Percentiles rank a stretch among this genome's conserved stretches.
phyloP scores from a whole-genome alignment of 345 rosid genomes.

The Rhodamnia argentea region DNA sequence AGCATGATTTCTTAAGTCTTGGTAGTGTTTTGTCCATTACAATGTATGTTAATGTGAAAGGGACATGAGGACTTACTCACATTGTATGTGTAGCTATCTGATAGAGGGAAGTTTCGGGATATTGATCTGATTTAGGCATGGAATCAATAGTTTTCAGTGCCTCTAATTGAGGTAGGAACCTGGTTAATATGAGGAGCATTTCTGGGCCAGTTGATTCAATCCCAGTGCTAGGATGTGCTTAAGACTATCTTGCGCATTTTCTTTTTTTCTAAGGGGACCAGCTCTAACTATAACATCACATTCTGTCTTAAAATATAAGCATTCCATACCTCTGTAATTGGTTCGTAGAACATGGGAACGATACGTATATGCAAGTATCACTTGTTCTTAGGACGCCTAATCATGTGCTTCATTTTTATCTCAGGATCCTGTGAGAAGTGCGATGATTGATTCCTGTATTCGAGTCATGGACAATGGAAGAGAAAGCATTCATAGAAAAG shows the following conservation, averaged over 20 bases:
- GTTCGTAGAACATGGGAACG: not conserved
- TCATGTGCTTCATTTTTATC: not conserved
- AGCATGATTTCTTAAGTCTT: not conserved
- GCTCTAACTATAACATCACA: not conserved
- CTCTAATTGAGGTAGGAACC: not conserved
- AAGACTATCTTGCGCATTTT: not conserved
- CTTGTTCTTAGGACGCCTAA: not conserved
- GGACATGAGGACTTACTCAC: not conserved
- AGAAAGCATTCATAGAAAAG: conserved; percentile 88
- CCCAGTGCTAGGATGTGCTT: not conserved
- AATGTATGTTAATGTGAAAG: not conserved
- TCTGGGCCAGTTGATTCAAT: not conserved
- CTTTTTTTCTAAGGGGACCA: not conserved
- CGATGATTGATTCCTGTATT: conserved; percentile 72
- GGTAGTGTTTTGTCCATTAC: not conserved
- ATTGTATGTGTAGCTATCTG: not conserved
- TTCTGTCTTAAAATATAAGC: not conserved
- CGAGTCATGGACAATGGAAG: conserved; percentile 92
- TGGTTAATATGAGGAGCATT: not conserved
- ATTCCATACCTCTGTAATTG: not conserved
- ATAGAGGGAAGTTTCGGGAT: not conserved
- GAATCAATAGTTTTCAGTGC: not conserved
- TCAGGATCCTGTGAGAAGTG: conserved; percentile 76
- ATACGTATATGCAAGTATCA: not conserved
- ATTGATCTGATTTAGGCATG: not conserved